phyloP scores from a whole-genome alignment of 305 asterid species.

The Fraxinus albicans region DNA sequence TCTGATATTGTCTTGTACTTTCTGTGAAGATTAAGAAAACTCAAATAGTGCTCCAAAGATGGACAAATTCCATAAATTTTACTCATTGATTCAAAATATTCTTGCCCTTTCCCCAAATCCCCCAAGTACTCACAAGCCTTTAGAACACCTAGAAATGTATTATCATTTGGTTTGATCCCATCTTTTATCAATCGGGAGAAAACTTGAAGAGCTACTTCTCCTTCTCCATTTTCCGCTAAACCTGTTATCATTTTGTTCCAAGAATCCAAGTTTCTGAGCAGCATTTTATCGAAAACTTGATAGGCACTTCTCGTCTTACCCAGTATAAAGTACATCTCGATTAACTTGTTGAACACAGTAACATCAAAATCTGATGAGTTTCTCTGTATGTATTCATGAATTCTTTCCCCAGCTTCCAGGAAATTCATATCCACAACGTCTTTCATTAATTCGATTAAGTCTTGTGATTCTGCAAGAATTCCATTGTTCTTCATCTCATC shows the following conservation, averaged over 20 bases:
- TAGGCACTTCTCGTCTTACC: constrained; percentile 53
- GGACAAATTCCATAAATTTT: constrained; percentile 40
- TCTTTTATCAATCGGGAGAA: constrained; percentile 36
- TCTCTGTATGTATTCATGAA: constrained; percentile 40
- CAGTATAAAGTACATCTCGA: constrained; percentile 53
- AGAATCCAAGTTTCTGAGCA: constrained; percentile 42
- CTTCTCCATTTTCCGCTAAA: constrained; percentile 46
- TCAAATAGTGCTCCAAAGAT: constrained; percentile 43
- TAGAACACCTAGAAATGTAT: constrained; percentile 43
- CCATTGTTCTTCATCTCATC: constrained; percentile 25
- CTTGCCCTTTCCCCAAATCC: constrained; percentile 34
- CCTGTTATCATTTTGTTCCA: constrained; percentile 60
- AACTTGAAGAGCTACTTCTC: constrained; percentile 42
- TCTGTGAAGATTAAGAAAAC: constrained; percentile 22
- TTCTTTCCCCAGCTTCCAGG: constrained; percentile 45
- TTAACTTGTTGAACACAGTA: constrained; percentile 41
- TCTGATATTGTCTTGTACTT: constrained; percentile 6
- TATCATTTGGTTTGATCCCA: constrained; percentile 35
- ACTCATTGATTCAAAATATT: constrained; percentile 41
- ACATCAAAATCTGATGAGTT: constrained; percentile 36
- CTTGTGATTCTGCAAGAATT: constrained; percentile 22
- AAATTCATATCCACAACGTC: constrained; percentile 4
- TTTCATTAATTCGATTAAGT: constrained; percentile 30
- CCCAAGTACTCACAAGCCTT: constrained; percentile 52
- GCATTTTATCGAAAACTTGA: constrained; percentile 49